Evolutionary conservation across 2,329 filamentous ascomycete genomes (phyloP).

Genomic region (Aspergillus fumigatus): DNA sequence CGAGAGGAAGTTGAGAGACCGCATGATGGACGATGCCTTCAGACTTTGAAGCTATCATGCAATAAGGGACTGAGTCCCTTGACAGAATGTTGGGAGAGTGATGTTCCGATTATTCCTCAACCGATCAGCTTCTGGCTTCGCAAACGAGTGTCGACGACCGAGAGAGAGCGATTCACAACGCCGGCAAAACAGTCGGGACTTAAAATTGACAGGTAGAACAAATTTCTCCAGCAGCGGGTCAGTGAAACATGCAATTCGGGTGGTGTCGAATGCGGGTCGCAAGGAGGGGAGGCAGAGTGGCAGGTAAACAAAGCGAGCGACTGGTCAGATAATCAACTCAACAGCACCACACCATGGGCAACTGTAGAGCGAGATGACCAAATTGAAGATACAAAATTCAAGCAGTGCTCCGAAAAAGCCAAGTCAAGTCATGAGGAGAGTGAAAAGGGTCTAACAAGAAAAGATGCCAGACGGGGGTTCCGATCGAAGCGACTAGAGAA

Average conservation of each 20-base stretch:
- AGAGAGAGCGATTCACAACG: background rate
- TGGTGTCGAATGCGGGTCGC: slow-evolving; percentile 12
- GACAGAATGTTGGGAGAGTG: background rate
- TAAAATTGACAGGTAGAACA: slow-evolving; percentile 1
- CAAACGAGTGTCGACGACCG: slow-evolving; percentile 5
- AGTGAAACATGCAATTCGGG: slow-evolving; percentile 18
- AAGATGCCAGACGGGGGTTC: slow-evolving; percentile 5
- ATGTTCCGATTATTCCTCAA: background rate
- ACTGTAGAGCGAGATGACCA: background rate
- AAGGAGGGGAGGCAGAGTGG: slow-evolving; percentile 3
- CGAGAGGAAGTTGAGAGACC: slow-evolving; percentile 24
- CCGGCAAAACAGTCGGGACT: background rate
- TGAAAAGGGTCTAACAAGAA: slow-evolving; percentile 3
- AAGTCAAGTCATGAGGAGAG: slow-evolving; percentile 5
- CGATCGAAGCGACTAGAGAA: slow-evolving; percentile 6
- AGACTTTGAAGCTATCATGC: background rate
- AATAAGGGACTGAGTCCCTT: background rate
- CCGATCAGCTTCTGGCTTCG: background rate
- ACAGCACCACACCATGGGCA: background rate
- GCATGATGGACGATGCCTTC: slow-evolving; percentile 25
- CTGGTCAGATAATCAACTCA: slow-evolving; percentile 3
- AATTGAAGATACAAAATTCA: background rate
- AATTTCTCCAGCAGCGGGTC: slow-evolving; percentile 9
- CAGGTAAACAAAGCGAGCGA: slow-evolving; percentile 23
- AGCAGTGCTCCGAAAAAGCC: background rate